phyloP scores from a whole-genome alignment of 495 filamentous ascomycete genomes.

The Amorphotheca resinae region DNA sequence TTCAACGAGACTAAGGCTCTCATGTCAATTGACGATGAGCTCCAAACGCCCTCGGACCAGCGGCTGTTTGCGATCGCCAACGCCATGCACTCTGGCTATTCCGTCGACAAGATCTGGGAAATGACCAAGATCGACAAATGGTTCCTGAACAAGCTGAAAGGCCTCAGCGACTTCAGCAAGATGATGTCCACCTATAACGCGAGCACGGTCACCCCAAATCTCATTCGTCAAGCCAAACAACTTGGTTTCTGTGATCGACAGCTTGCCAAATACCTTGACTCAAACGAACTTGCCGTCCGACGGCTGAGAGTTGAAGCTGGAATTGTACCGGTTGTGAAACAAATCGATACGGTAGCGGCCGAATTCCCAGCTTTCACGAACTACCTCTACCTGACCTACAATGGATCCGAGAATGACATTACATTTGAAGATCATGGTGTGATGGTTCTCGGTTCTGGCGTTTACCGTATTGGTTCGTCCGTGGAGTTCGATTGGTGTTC shows the following conservation, averaged over 20 bases:
- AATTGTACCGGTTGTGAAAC: conserved; percentile 83
- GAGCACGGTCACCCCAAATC: conserved; percentile 45
- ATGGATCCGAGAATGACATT: conserved; percentile 77
- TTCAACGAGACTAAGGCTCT: conserved; percentile 87
- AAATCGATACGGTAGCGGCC: conserved; percentile 96
- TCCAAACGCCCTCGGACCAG: conserved; percentile 96
- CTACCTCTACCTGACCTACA: conserved; percentile 95
- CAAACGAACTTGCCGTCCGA: conserved; percentile 81
- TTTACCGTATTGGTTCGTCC: conserved; percentile 94
- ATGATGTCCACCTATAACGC: conserved; percentile 58
- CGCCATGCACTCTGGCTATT: conserved; percentile 88
- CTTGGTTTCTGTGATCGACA: conserved; percentile 91
- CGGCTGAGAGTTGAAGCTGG: conserved; percentile 69
- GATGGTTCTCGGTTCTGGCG: conserved; percentile 95
- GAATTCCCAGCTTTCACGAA: conserved; percentile 95
- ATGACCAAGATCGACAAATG: conserved; percentile 97
- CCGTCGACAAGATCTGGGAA: conserved; percentile 92
- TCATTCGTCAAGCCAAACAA: conserved; percentile 76
- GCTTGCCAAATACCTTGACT: conserved; percentile 84
- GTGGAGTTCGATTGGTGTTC: conserved; percentile 99
- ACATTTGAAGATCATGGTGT: conserved; percentile 72
- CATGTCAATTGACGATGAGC: conserved; percentile 90
- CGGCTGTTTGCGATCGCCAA: conserved; percentile 96
- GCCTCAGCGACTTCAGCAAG: conserved; percentile 78
- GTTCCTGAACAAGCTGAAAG: conserved; percentile 86